Evolutionary conservation across 805 yeast species (phyloP).

Genomic region (Candida glaebosa): DNA sequence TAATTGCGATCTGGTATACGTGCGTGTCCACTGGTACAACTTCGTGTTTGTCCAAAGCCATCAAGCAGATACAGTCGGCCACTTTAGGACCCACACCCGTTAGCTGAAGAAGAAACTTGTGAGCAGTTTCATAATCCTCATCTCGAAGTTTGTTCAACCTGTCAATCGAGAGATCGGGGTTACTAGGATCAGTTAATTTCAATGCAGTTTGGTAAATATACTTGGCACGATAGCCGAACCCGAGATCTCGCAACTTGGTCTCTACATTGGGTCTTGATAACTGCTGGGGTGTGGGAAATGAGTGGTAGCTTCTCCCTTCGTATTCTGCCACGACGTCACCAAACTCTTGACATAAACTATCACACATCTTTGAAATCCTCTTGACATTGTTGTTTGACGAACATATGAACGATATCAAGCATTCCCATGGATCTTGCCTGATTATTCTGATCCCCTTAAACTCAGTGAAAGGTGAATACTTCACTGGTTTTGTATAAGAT

Average conservation of each 20-base stretch:
- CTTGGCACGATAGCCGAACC: slow-evolving; percentile 91
- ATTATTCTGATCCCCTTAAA: slow-evolving; percentile 78
- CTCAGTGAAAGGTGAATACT: slow-evolving; percentile 27
- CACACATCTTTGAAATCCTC: slow-evolving; percentile 91
- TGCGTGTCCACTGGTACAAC: slow-evolving; percentile 96
- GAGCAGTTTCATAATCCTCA: slow-evolving; percentile 49
- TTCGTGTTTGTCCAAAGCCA: slow-evolving; percentile 84
- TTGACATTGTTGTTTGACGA: slow-evolving; percentile 95
- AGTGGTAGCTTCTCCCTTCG: slow-evolving; percentile 55
- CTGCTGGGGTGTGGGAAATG: slow-evolving; percentile 69
- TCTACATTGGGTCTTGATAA: slow-evolving; percentile 40
- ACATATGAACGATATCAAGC: slow-evolving; percentile 84
- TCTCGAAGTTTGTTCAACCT: slow-evolving; percentile 43
- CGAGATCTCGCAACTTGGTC: slow-evolving; percentile 42
- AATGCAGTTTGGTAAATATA: slow-evolving; percentile 77
- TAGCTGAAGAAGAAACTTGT: slow-evolving; percentile 57
- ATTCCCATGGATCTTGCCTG: slow-evolving; percentile 97
- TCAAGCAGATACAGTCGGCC: slow-evolving; percentile 92
- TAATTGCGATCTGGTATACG: slow-evolving; percentile 80
- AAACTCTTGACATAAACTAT: slow-evolving; percentile 63
- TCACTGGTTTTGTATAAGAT: slow-evolving; percentile 37
- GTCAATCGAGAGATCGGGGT: slow-evolving; percentile 31
- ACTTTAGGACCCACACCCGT: slow-evolving; percentile 97
- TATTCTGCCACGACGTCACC: slow-evolving; percentile 56
- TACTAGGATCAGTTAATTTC: slow-evolving; percentile 41